phyloP scores from a whole-genome alignment of 495 filamentous ascomycete genomes.

The Lasiosphaeria ovina region DNA sequence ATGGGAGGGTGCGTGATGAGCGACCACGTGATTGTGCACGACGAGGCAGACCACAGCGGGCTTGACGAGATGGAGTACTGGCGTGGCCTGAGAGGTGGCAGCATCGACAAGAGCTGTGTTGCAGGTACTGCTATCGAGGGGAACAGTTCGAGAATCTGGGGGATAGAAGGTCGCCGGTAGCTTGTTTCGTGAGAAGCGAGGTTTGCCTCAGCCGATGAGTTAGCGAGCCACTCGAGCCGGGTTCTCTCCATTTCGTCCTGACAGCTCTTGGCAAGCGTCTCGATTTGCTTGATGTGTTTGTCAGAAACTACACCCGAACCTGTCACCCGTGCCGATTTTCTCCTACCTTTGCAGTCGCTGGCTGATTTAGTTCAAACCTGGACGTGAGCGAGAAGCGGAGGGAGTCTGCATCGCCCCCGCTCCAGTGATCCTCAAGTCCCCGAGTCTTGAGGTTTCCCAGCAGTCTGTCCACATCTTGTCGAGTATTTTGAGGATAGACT shows the following conservation, averaged over 20 bases:
- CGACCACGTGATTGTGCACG: conserved; percentile 48
- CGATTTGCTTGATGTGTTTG: too few relatives aligned
- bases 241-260: too few relatives aligned
- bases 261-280: too few relatives aligned
- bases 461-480: background rate
- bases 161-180: background rate
- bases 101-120: conserved; percentile 56
- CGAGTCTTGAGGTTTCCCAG: background rate
- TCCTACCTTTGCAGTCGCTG: too few relatives aligned
- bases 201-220: too few relatives aligned
- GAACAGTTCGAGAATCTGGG: background rate
- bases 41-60: conserved; percentile 41
- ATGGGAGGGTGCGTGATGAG: background rate
- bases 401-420: too few relatives aligned
- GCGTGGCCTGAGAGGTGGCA: conserved; percentile 61
- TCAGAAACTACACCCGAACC: too few relatives aligned
- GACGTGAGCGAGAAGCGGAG: too few relatives aligned
- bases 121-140: conserved; percentile 23
- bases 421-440: too few relatives aligned
- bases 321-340: too few relatives aligned
- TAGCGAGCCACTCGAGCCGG: too few relatives aligned
- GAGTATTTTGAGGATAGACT: background rate
- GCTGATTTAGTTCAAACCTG: too few relatives aligned
- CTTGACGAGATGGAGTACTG: conserved; percentile 68
- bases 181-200: background rate